Base-by-base conservation (phyloP, 202 grass and related monocot genomes). In the Eragrostis tef region DNA sequence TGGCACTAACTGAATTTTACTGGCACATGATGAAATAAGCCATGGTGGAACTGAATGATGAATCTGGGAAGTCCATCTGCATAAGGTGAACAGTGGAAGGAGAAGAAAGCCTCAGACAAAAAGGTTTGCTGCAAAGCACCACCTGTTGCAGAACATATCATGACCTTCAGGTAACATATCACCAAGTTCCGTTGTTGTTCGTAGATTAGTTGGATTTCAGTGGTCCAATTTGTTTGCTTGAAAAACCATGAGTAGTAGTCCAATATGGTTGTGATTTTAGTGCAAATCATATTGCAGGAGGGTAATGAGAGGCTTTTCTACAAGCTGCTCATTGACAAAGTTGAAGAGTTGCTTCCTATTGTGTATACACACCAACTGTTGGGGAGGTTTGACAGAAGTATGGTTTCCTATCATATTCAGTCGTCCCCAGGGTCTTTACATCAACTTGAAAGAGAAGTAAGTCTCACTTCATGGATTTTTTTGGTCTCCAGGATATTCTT, bases 331-430 rank as follows among this genome's bases (percentile, higher is more conserved):
- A 87, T 95, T 17, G 88, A 95, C 65, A 93, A 98, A 75, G 92
- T 98, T 6, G 95, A 98, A 77, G 95, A 98, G 71, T 84, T 95
- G 25, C 95, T 98, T 74, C 95, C 95, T 12, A 63, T 98, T 60
- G 95, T 98, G 26, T n/a, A n/a, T 98, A 98, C 73, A 98, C 95
- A 22, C 95, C 95, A 61, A 98, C 95, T 22, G 92, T 98, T 70
- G 92, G 95, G 0, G 95, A 98, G 82, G 95, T 92, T 81, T 98
- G 92, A 78, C 95, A 95, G 73, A 98, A 98, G 76, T 98, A 98
- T 1, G 90, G 92, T 6, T 91, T n/a, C n/a, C n/a, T n/a, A n/a
- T 85, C 65, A 98, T 98, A 74, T 98, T 90, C 73, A 93, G 53
- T 71, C 84, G 83, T 25, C 85, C 95, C 49, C 95, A 93, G 85